Evolutionary conservation across 257 asterid species (phyloP).

Genomic region (Nicotiana sylvestris): DNA sequence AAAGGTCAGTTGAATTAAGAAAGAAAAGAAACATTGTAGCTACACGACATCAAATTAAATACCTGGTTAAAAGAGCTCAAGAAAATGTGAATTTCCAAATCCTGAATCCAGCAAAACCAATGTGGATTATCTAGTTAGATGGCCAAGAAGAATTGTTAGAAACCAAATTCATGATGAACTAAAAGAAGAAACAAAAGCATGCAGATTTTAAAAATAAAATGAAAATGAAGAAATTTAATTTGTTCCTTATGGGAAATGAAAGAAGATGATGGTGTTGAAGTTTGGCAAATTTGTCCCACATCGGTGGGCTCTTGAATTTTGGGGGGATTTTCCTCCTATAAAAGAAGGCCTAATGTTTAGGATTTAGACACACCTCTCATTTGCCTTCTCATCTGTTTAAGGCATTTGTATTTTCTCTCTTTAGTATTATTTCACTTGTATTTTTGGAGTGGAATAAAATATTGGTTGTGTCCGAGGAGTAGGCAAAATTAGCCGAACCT

Average conservation of each 20-base stretch:
- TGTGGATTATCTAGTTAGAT: not conserved
- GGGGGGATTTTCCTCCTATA: no score
- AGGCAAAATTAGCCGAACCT: no score
- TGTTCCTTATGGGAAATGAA: not conserved
- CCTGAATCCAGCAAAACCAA: not conserved
- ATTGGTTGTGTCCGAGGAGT: no score
- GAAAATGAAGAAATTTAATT: not conserved
- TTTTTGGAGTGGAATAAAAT: no score
- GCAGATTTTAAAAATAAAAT: constrained; percentile 26
- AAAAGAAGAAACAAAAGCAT: not conserved
- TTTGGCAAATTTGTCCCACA: no score
- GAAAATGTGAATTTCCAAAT: not conserved
- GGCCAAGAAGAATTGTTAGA: not conserved
- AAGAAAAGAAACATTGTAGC: not conserved
- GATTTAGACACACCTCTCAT: no score
- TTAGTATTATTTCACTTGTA: no score
- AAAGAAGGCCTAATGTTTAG: no score
- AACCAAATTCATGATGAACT: not conserved
- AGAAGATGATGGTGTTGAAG: constrained; percentile 7
- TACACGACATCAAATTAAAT: not conserved
- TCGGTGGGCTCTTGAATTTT: no score
- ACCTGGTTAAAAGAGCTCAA: not conserved
- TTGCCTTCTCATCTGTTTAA: no score
- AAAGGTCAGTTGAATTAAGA: not conserved
- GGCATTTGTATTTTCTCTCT: no score